Evolutionary conservation across 805 yeast species (phyloP), one percentile per base, ranked within the genome.

Genomic region (Ogataea populi-albae): DNA sequence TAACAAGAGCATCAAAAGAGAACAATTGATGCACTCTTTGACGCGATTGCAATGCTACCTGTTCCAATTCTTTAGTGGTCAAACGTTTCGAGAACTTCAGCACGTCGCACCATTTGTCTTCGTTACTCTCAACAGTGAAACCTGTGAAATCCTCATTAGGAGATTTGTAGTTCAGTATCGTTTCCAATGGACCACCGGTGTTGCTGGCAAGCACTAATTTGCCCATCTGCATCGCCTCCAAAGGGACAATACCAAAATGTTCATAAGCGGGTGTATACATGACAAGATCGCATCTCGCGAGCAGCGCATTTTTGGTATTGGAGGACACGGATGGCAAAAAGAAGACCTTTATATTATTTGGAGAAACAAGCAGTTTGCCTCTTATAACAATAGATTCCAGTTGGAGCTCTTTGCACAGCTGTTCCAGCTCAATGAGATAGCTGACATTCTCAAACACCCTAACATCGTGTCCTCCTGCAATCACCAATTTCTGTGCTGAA

Each of bases 221-320:
- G 19, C 85, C 82, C 38, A 75, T 69, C 30, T 81, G 71, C 97
- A 93, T 89, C 9, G 96, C 89, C 57, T 93, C 98, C 11, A 93
- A 69, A 1, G 99, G 99, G 7, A 93, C 99, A 45, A 93, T 93
- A 10, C 99, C 99, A 56, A 93, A 93, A 63, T 93, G 99, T 59
- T 93, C 98, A 50, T 73, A 74, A 0, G 84, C 70, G 3, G 99
- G 98, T 0, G 99, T 93, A 55, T 93, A 93, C 29, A 89, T 62
- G 16, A 93, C 67, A 37, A 84, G 48, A 30, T 72, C 70, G 2
- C 89, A 69, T 7, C 66, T 59, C 24, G 70, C 57, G 22, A 93
- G 63, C 18, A 93, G 68, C 2, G 71, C 64, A 54, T 69, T 79
- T 60, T 87, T 86, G 40, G 84, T 56, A 2, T 70, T 55, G 1